phyloP scores from a whole-genome alignment of 192 early-diverging fungal species.

The Chytriomyces sp. region DNA sequence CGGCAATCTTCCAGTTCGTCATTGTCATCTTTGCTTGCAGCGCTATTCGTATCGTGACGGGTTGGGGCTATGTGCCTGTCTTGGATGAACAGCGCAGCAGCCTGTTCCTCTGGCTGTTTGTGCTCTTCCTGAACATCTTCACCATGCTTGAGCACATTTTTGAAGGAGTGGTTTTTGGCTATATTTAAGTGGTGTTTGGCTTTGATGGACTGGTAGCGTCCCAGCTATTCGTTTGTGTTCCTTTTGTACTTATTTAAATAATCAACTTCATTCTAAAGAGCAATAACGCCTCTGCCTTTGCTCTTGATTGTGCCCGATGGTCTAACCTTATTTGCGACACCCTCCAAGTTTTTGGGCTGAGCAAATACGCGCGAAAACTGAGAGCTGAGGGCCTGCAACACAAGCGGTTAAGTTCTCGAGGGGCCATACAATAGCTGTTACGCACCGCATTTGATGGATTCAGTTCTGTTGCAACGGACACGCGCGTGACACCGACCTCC shows the following conservation, averaged over 20 bases:
- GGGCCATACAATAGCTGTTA: too few relatives aligned
- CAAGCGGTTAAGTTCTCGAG: too few relatives aligned
- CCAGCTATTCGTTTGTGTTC: not conserved
- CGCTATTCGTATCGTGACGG: slow-evolving; percentile 44
- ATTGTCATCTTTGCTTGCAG: slow-evolving; percentile 40
- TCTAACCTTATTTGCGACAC: not conserved
- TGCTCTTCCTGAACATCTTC: slow-evolving; percentile 45
- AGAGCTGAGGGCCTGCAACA: not conserved
- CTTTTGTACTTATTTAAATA: not conserved
- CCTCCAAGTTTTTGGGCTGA: not conserved
- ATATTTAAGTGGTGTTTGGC: slow-evolving; percentile 22
- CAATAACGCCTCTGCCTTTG: not conserved
- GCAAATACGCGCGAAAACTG: not conserved
- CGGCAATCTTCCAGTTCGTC: slow-evolving; percentile 44
- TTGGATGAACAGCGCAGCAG: slow-evolving; percentile 37
- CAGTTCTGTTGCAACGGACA: too few relatives aligned
- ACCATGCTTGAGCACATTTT: slow-evolving; percentile 50
- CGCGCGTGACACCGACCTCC: too few relatives aligned
- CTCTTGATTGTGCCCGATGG: not conserved
- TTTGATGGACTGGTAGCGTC: not conserved
- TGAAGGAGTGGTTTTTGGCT: slow-evolving; percentile 37
- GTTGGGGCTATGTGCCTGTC: not conserved
- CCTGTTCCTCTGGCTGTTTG: slow-evolving; percentile 42
- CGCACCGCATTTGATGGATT: too few relatives aligned
- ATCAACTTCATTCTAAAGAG: not conserved